Evolutionary conservation across 1,284 basidiomycete genomes (phyloP), one percentile per base, ranked within the genome.

Genomic region (Flammula alnicola): DNA sequence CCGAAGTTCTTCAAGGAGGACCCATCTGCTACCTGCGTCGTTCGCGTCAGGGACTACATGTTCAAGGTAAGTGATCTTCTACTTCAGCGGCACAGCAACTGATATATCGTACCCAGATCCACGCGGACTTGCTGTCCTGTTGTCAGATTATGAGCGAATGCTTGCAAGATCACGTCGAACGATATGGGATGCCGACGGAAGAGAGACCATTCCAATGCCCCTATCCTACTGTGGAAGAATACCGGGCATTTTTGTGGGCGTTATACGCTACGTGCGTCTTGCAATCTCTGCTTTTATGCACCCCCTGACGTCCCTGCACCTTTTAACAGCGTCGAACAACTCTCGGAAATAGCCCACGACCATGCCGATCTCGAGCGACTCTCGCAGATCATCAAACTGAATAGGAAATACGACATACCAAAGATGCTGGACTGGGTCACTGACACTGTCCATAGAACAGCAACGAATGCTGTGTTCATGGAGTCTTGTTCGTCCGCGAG

Each of bases 161-260:
- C 3, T 43, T 65, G 17, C 25, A 57, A 27, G 44, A 59, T 10
- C 62, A 51, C 10, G 38, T 54, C 23, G 27, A 52, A 16, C 32
- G 31, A 14, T 35, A 44, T 38, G 49, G 55, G 3, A 16, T 42
- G 12, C 55, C 57, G 17, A 53, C 52, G 1, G 59, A 60, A 17
- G 50, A 49, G 4, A 49, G 55, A 3, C 60, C 63, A 1, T 35
- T 66, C 22, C 42, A 54, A 2, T 56, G 68, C 14, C 51, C 59
- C 30, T 53, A 50, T 9, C 43, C 59, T 9, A 57, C 60, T 11
- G 45, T 59, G 8, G 60, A 61, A 14, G 67, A 70, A 42, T 67
- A 62, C 40, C 59, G 67, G 27, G 66, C 66, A 1, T 61, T 71
- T n/a, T 49, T 69, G 10, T 71, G 67, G 68, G 62, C 63, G 10